Evolutionary conservation across 164 flowering plant genomes (phyloP).

Genomic region (Aristolochia fimbriata): DNA sequence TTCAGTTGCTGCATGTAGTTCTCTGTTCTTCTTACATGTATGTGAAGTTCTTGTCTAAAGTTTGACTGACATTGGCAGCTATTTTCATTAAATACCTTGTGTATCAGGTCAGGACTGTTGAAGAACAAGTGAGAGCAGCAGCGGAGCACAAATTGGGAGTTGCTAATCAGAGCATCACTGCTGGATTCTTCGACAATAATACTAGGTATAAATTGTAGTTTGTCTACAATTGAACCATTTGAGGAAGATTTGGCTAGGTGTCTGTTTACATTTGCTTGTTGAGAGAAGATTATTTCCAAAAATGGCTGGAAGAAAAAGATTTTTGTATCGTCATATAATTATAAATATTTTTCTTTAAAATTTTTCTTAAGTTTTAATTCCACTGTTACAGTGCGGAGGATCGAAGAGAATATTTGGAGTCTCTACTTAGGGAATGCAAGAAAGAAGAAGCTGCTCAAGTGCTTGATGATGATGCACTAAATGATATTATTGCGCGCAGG

Average conservation of each 20-base stretch:
- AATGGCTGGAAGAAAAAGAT: no score
- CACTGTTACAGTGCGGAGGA: slow-evolving; percentile 83
- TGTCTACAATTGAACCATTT: background rate
- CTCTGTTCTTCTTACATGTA: no score
- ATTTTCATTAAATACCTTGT: background rate
- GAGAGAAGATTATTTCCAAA: no score
- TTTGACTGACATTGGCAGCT: no score
- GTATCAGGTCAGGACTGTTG: slow-evolving; percentile 78
- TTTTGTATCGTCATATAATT: no score
- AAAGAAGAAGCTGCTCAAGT: slow-evolving; percentile 96
- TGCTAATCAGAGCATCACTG: slow-evolving; percentile 99
- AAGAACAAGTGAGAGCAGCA: slow-evolving; percentile 98
- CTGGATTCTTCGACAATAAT: slow-evolving; percentile 97
- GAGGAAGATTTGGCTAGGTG: background rate
- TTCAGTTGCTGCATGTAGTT: no score
- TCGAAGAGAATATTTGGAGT: slow-evolving; percentile 91
- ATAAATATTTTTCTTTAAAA: no score
- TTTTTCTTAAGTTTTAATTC: background rate
- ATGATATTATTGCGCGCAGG: slow-evolving; percentile 93
- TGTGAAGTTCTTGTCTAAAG: no score
- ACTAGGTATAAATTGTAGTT: slow-evolving; percentile 47
- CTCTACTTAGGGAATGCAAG: slow-evolving; percentile 89
- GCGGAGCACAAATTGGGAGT: slow-evolving; percentile 99
- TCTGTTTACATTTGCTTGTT: background rate
- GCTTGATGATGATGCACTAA: slow-evolving; percentile 80